phyloP scores from a whole-genome alignment of 768 basidiomycete species.

The Tubosaeta sp. region DNA sequence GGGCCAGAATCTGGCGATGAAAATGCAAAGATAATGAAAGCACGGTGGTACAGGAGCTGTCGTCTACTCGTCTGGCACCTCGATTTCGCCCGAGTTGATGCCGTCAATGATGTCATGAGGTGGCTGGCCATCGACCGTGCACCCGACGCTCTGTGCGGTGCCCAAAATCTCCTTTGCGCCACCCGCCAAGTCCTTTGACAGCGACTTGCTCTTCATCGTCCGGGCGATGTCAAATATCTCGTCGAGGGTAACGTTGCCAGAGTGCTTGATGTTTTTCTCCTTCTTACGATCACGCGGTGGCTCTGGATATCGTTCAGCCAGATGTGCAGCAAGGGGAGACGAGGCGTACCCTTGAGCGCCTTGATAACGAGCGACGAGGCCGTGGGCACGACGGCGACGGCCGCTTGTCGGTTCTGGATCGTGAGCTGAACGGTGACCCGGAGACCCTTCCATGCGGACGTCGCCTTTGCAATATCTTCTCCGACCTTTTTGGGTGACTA shows the following conservation, averaged over 20 bases:
- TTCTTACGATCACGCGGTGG: slow-evolving; percentile 99
- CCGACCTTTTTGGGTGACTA: slow-evolving; percentile 99
- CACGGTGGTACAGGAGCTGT: slow-evolving; percentile 17
- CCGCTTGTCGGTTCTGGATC: slow-evolving; percentile 99
- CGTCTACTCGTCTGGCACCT: slow-evolving; percentile 79
- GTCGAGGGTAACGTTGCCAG: slow-evolving; percentile 88
- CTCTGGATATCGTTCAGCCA: slow-evolving; percentile 47
- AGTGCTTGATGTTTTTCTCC: slow-evolving; percentile 99
- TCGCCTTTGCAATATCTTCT: slow-evolving; percentile 99
- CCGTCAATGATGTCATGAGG: slow-evolving; percentile 91
- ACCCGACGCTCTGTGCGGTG: slow-evolving; percentile 94
- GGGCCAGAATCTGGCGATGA: too few species aligned
- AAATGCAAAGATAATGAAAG: slow-evolving; percentile 3
- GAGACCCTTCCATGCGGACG: slow-evolving; percentile 97
- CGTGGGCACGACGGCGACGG: slow-evolving; percentile 93
- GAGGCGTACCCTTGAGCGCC: slow-evolving; percentile 89
- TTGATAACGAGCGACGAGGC: slow-evolving; percentile 97
- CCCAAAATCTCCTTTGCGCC: slow-evolving; percentile 97
- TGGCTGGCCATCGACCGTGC: slow-evolving; percentile 90
- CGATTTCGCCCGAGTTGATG: slow-evolving; percentile 80
- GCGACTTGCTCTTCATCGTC: slow-evolving; percentile 90
- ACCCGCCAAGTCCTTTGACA: slow-evolving; percentile 87
- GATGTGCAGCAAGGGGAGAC: background rate
- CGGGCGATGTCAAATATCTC: slow-evolving; percentile 95
- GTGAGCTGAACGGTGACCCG: slow-evolving; percentile 98